Evolutionary conservation across 2,329 filamentous ascomycete species (phyloP).

Genomic region (Nothopassalora personata): DNA sequence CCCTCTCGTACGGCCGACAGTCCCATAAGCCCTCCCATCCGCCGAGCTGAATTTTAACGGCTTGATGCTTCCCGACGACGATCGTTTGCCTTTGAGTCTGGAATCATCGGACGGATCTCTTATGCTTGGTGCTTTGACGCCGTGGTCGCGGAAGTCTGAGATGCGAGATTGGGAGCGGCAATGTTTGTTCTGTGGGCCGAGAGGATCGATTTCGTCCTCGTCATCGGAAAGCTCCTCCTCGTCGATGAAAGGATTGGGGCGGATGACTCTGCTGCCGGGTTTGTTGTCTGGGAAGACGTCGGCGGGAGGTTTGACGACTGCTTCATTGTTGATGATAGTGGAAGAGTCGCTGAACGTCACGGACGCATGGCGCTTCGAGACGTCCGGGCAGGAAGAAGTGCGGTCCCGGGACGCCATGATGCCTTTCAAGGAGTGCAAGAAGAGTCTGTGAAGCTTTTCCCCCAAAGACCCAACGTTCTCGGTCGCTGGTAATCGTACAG

Average conservation of each 20-base stretch:
- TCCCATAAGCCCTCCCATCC: neutral
- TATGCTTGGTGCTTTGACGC: neutral
- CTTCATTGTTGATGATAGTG: neutral
- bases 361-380: neutral
- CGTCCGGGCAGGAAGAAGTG: neutral
- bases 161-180: neutral
- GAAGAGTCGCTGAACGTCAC: slow-evolving; percentile 1
- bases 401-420: neutral
- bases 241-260: neutral
- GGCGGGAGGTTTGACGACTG: neutral
- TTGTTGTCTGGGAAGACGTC: neutral
- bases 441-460: too few species aligned
- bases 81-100: neutral
- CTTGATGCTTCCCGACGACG: neutral
- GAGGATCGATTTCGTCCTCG: neutral
- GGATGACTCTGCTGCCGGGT: neutral
- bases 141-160: neutral
- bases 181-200: too few species aligned
- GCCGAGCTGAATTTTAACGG: neutral
- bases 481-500: neutral
- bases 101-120: too few species aligned
- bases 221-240: too few species aligned
- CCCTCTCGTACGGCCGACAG: neutral
- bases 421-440: neutral
- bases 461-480: too few species aligned